These are phyloP conservation scores for Cucurbita maxima DNA, from an alignment of 306 rosid genomes.

Conservation along the genomic window DNA sequence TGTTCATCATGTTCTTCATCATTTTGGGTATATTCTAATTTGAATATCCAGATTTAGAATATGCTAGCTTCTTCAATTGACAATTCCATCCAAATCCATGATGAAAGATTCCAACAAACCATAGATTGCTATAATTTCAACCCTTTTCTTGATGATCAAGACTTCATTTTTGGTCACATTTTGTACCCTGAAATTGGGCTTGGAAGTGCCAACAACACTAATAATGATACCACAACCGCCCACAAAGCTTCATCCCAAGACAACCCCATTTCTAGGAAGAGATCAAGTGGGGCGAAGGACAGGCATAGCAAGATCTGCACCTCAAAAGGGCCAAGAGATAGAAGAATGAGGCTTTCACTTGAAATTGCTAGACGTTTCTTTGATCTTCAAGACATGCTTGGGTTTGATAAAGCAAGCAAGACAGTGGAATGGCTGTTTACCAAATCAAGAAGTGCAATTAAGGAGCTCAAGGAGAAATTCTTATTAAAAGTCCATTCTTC, in stretches of 20 bases:
- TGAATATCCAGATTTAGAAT: not conserved
- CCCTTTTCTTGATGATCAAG: slow-evolving; percentile 18
- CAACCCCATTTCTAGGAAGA: slow-evolving; percentile 7
- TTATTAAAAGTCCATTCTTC: not conserved
- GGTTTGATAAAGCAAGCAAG: slow-evolving; percentile 45
- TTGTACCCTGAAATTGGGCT: slow-evolving; percentile 4
- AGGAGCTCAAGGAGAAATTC: slow-evolving; percentile 17
- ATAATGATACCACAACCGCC: not conserved
- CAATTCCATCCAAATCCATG: not conserved
- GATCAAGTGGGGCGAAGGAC: slow-evolving; percentile 18
- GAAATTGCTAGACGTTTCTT: slow-evolving; percentile 40
- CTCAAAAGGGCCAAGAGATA: slow-evolving; percentile 37
- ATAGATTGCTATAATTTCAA: not conserved
- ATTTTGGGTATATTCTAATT: not conserved
- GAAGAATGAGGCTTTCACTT: slow-evolving; percentile 46
- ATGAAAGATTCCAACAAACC: not conserved
- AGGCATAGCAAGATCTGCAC: slow-evolving; percentile 53
- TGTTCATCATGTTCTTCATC: not conserved
- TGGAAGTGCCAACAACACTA: not conserved
- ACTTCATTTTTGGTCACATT: slow-evolving; percentile 16
- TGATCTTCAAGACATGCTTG: slow-evolving; percentile 44
- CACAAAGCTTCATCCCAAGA: not conserved
- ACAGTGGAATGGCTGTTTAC: slow-evolving; percentile 42
- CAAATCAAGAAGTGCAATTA: slow-evolving; percentile 29
- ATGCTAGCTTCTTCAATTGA: not conserved